Base-by-base conservation (phyloP, 306 rosid species). In the Glycine tomentella region DNA sequence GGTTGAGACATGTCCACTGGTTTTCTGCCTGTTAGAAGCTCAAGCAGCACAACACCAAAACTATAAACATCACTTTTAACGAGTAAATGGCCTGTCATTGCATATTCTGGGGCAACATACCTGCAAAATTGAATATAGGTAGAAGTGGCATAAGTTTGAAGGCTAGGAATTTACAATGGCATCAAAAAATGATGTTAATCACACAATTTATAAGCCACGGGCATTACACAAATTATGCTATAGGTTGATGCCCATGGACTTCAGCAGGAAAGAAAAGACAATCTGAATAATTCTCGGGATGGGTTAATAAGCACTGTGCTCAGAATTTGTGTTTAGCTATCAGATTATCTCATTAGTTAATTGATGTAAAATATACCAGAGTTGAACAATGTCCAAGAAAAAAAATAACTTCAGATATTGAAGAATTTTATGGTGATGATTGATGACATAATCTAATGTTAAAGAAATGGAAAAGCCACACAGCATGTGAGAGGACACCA, bases 21-120 rank as follows among this genome's bases (percentile, higher is more conserved):
- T 66, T 91, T 95, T 87, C 97, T 88, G 77, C 99, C 99, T 0
- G 94, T 89, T 52, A 95, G 95, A 85, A 95, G 99, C 79, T 95
- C 99, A 64, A 95, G 94, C 62, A 95, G 88, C 83, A 95, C 97
- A 9, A 95, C 99, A n/a, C 99, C 99, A 72, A 91, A 95, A 70
- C 99, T 95, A 72, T 95, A 95, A 82, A 95, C 99, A 77, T 95
- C 99, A 67, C 99, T 95, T 84, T 95, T 95, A 81, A 95, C 99
- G 3, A 95, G 97, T 62, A 95, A 87, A 82, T 93, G 97, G 9
- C 99, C 99, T 3, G 99, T 95, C 99, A 95, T 92, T 58, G 99
- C 99, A 89, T 95, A 95, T 89, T 95, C 99, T 59, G 99, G 99
- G 70, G 97, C 97, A 31, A 95, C 99, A 17, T 95, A 95, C 88